Conservation (phyloP, 257 asterid genomes). For the Linaria vulgaris region DNA sequence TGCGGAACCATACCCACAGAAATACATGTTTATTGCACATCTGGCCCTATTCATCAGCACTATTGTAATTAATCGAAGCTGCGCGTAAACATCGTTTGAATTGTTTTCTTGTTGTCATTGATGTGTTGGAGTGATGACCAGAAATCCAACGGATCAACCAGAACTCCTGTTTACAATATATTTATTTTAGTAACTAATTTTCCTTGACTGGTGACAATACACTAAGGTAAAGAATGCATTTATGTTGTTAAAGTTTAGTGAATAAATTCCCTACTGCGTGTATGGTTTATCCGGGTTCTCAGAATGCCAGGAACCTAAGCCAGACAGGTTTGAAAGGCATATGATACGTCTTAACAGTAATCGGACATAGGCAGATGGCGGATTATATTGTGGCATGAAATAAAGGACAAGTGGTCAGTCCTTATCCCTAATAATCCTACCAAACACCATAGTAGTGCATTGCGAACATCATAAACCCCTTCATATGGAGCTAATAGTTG, state of each 20-base stretch:
- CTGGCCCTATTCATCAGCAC: neutral
- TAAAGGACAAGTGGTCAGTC: no score
- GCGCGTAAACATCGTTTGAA: neutral
- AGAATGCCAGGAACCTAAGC: no score
- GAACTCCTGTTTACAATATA: constrained; percentile 1
- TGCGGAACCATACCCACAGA: neutral
- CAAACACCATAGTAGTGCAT: no score
- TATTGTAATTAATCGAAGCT: neutral
- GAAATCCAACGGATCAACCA: neutral
- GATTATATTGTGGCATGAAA: no score
- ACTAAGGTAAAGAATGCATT: neutral
- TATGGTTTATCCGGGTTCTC: no score
- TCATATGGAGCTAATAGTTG: no score
- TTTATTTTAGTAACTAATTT: neutral
- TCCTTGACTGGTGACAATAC: neutral
- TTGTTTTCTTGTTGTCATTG: neutral
- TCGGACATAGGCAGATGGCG: no score
- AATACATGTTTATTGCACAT: no score
- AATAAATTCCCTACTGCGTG: neutral
- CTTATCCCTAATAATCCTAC: no score
- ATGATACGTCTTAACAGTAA: no score
- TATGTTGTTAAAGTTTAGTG: neutral
- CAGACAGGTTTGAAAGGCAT: no score
- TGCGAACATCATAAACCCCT: no score
- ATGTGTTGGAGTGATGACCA: neutral